Conservation (phyloP, 768 basidiomycete genomes). For the Kwoniella sp. region DNA sequence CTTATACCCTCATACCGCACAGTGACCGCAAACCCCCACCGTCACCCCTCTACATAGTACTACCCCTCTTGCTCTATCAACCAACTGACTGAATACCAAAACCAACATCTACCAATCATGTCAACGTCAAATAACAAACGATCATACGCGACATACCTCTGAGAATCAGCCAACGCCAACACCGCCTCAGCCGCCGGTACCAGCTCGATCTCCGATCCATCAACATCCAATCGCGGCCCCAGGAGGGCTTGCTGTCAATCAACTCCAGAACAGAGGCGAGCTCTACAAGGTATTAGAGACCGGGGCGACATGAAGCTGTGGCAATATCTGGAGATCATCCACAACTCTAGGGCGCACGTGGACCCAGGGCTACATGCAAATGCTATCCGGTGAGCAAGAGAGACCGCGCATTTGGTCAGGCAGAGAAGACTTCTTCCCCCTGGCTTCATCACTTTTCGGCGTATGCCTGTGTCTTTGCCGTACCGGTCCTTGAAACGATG, state of each 20-base stretch:
- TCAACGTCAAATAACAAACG: slow-evolving; percentile 2
- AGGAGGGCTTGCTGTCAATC: not conserved
- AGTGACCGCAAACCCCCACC: too few species aligned
- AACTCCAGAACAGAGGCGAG: not conserved
- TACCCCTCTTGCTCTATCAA: not conserved
- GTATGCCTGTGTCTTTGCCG: too few species aligned
- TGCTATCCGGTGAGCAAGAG: not conserved
- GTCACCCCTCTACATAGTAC: too few species aligned
- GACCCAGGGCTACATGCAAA: slow-evolving; percentile 3
- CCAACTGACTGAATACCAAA: too few species aligned
- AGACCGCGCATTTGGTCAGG: not conserved
- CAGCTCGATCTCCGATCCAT: not conserved
- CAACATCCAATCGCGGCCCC: not conserved
- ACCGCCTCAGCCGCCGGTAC: not conserved
- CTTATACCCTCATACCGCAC: too few species aligned
- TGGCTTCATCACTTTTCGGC: too few species aligned
- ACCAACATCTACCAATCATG: not conserved
- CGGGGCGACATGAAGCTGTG: slow-evolving; percentile 10
- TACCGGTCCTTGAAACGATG: too few species aligned
- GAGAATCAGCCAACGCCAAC: not conserved
- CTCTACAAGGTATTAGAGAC: slow-evolving; percentile 6
- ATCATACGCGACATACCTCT: not conserved
- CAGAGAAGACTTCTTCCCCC: too few species aligned
- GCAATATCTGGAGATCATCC: slow-evolving; percentile 11
- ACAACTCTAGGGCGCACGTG: slow-evolving; percentile 13